phyloP scores from a whole-genome alignment of 768 basidiomycete species.

The Russula brevipes region DNA sequence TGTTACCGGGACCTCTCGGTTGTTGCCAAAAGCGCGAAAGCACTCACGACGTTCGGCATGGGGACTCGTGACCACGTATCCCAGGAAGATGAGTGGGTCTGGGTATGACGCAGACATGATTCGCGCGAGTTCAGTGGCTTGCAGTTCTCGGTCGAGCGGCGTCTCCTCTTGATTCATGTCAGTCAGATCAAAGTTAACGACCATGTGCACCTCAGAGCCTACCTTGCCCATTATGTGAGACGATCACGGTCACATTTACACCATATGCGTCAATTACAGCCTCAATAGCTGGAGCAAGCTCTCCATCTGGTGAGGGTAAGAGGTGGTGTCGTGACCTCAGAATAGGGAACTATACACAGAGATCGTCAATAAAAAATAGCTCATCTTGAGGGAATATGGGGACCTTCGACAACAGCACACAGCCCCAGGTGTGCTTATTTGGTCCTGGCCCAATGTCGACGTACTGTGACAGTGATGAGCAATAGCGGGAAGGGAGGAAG shows the following conservation, averaged over 20 bases:
- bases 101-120: slow-evolving; percentile 70
- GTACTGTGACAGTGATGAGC: slow-evolving; percentile 43
- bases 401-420: slow-evolving; percentile 74
- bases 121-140: slow-evolving; percentile 72
- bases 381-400: neutral
- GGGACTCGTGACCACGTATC: slow-evolving; percentile 74
- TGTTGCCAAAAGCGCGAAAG: neutral
- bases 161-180: slow-evolving; percentile 62
- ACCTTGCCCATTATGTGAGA: slow-evolving; percentile 92
- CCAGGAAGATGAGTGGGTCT: slow-evolving; percentile 71
- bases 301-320: slow-evolving; percentile 79
- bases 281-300: slow-evolving; percentile 87
- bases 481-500: neutral
- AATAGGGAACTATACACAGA: slow-evolving; percentile 66
- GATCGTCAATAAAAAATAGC: slow-evolving; percentile 2
- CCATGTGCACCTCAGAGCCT: slow-evolving; percentile 6
- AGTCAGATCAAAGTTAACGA: neutral
- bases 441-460: slow-evolving; percentile 88
- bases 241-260: slow-evolving; percentile 72
- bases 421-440: slow-evolving; percentile 87
- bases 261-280: slow-evolving; percentile 78
- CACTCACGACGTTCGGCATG: slow-evolving; percentile 56
- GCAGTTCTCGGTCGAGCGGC: slow-evolving; percentile 80
- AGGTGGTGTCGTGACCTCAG: slow-evolving; percentile 81
- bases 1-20: neutral